Base-by-base conservation (phyloP, 805 yeast species). In the Pichia heedii region DNA sequence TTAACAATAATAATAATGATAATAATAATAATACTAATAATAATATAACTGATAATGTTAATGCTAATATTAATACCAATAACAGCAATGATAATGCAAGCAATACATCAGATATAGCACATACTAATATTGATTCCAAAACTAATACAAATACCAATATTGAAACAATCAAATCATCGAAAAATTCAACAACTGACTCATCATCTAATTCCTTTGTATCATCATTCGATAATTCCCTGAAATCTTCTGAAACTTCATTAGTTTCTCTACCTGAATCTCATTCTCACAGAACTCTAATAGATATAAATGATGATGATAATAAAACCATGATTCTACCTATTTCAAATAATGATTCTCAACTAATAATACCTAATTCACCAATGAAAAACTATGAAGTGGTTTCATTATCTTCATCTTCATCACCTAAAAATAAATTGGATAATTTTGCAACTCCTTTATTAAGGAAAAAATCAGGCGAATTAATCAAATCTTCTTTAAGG, bases 401-500 rank as follows among this genome's bases (percentile, higher is more conserved):
- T 12, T 39, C 46, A 13, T 24, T 37, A 18, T 21, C 36, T 30
- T 22, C 47, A 16, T n/a, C 18, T 22, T 37, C 39, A 19, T 13
- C 34, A 24, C 27, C 34, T 37, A 19, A 34, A 24, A 8, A 24
- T 24, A 8, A 24, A 24, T 8, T 24, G 27, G n/a, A n/a, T n/a
- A 24, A 8, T 8, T 26, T 15, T 32, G 27, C 10, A 24, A 20
- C 24, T 35, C 45, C 40, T 11, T 57, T 74, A 20, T 66, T 73
- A 13, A 64, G 78, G 22, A 75, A 75, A 52, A 76, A 76, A 51
- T 68, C 75, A 2, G 81, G 79, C 15, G 77, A 73, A 50, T 54
- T 73, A 22, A 56, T 76, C 22, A 68, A 68, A 50, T 67, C 73
- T 2, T 68, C 73, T 8, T 57, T 77, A 29, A 77, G 74, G 53